Evolutionary conservation across 2,329 filamentous ascomycete genomes (phyloP), one percentile per base, ranked within the genome.

Genomic region (Capronia epimyces): DNA sequence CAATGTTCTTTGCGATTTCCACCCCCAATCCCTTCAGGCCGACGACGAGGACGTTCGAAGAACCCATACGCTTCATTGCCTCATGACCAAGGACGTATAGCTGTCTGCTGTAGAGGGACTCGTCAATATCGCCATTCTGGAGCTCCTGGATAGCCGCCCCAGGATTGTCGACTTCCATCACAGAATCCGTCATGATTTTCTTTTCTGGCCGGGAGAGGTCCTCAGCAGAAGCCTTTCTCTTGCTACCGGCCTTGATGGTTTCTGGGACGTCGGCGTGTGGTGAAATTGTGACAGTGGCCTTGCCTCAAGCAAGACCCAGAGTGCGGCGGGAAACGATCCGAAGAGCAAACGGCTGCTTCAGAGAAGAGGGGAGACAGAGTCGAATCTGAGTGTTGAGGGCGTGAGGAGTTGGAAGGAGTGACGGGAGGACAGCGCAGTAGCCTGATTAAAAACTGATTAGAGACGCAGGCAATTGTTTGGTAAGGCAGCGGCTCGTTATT

Each of bases 51-150:
- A 98, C 81, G 66, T 97, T 94, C 49, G 93, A 97, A 56, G 89
- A 87, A 65, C 90, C 82, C 93, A 98, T 98, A 65, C 93, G 89
- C 79, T 95, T 97, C 93, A 98, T 98, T 60, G 93, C 82, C 69
- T 86, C 82, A 66, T 86, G 82, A 49, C 93, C 82, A 49, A 86
- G 78, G 49, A 86, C 82, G 63, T 86, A 86, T 66, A 84, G 77
- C 71, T 84, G 81, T 60, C 81, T 72, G 66, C 80, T 83, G 71
- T 84, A 84, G 49, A 84, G 70, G 34, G 80, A 82, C 68, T 84
- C 81, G 62, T 84, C 81, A 61, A 84, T 84, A 61, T 83, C 81
- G 60, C 79, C 79, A 62, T 78, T 74, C 63, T 82, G 82, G 61
- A 82, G 75, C 71, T 78, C 74, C 67, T 81, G 77, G 53, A 78